Conservation (phyloP, 129 eudicot genomes). For the Chrysanthemum makinoi region DNA sequence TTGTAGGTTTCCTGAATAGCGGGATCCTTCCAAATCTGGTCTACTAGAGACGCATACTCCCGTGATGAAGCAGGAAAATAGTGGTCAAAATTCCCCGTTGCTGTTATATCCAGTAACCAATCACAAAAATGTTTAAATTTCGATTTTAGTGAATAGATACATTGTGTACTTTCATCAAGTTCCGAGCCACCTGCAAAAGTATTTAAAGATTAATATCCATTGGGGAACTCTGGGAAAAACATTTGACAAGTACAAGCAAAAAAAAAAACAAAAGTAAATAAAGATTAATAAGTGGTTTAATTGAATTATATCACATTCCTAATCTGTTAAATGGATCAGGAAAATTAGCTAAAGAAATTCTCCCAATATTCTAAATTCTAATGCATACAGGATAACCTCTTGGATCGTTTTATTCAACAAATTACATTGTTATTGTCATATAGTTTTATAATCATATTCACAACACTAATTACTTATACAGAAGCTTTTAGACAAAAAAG, state of each 20-base stretch:
- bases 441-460: too few species aligned
- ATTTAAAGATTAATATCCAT: too few species aligned
- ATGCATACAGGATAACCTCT: too few species aligned
- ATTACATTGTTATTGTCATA: too few species aligned
- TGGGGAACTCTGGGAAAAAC: background rate
- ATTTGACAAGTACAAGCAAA: background rate
- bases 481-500: too few species aligned
- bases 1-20: conserved; percentile 58
- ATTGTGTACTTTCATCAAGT: conserved; percentile 29
- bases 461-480: too few species aligned
- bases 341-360: too few species aligned
- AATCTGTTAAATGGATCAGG: too few species aligned
- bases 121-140: conserved; percentile 59
- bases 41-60: conserved; percentile 52
- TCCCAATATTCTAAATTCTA: too few species aligned
- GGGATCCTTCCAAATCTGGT: conserved; percentile 56
- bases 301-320: too few species aligned
- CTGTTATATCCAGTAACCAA: conserved; percentile 53
- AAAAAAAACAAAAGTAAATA: background rate
- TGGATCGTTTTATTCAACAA: too few species aligned
- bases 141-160: conserved; percentile 45
- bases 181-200: conserved; percentile 32
- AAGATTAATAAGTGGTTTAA: too few species aligned
- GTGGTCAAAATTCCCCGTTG: conserved; percentile 46
- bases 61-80: conserved; percentile 56